Conservation (phyloP, 2,329 filamentous ascomycete genomes). For the Cordyceps tenuipes region DNA sequence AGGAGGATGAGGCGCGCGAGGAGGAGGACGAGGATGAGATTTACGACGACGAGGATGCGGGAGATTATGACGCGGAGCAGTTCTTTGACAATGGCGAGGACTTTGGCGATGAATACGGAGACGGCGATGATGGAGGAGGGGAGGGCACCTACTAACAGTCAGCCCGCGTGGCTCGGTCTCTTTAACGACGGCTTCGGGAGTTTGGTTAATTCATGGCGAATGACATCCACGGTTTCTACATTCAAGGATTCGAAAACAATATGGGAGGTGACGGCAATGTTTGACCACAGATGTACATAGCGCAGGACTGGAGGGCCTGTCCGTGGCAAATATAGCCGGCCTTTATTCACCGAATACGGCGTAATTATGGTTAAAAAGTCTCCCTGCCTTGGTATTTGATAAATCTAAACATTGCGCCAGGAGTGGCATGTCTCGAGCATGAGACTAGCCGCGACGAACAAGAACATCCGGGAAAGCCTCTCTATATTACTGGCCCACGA, state of each 20-base stretch:
- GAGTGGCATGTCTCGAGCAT: not conserved
- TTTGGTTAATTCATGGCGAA: not conserved
- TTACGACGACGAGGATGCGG: constrained; percentile 51
- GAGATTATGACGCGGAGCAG: constrained; percentile 52
- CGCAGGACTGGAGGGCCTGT: not conserved
- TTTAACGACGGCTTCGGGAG: not conserved
- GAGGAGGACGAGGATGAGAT: constrained; percentile 42
- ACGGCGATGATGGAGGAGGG: constrained; percentile 38
- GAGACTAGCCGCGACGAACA: not conserved
- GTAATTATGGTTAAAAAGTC: not conserved
- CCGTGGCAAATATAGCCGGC: not conserved
- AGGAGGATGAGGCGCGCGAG: constrained; percentile 36
- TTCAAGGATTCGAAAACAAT: not conserved
- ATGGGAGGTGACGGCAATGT: not conserved
- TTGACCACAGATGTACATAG: not conserved
- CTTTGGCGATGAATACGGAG: constrained; percentile 42
- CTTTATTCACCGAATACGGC: not conserved
- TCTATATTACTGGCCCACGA: not conserved
- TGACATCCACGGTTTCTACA: not conserved
- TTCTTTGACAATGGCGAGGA: constrained; percentile 54
- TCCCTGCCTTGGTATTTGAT: not conserved
- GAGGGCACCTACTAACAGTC: constrained; percentile 30
- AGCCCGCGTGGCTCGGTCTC: not conserved
- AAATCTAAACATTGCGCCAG: not conserved
- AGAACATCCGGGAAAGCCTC: not conserved